Percentiles rank a stretch among this genome's conserved stretches.
Conservation (phyloP, 1,139 yeast genomes). For the Saccharomycopsis hybrid region DNA sequence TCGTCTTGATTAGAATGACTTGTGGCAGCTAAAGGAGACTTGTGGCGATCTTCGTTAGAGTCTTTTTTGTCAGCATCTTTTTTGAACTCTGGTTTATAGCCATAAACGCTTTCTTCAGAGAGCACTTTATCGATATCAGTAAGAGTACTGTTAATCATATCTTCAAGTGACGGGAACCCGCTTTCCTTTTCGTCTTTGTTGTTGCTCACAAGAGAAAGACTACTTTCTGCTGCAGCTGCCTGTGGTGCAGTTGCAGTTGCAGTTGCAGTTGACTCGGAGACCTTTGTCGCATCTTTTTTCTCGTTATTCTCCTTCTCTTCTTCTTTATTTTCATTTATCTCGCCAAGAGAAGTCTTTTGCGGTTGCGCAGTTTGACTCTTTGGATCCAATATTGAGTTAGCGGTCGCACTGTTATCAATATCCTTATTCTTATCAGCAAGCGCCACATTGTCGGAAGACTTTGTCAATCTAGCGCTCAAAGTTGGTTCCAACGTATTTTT, state of each 20-base stretch:
- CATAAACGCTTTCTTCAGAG: conserved; percentile 16
- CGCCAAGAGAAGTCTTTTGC: too few species aligned
- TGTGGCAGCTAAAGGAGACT: conserved; percentile 18
- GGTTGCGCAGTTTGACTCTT: not conserved
- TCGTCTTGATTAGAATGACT: not conserved
- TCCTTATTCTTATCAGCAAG: conserved; percentile 2
- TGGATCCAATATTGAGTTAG: conserved; percentile 7
- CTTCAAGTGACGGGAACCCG: conserved; percentile 18
- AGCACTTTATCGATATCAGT: conserved; percentile 10
- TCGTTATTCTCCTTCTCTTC: not conserved
- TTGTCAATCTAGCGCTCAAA: conserved; percentile 13
- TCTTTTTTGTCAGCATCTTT: conserved; percentile 1
- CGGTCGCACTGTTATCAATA: not conserved
- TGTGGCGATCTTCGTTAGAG: conserved; percentile 15
- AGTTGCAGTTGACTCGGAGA: not conserved
- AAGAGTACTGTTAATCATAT: conserved; percentile 19
- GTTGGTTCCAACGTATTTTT: conserved; percentile 17
- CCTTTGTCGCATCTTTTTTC: not conserved
- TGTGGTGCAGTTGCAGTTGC: too few species aligned
- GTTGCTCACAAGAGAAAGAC: not conserved
- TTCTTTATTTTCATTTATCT: too few species aligned
- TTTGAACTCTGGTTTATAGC: conserved; percentile 6
- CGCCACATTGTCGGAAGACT: not conserved
- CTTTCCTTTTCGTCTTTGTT: not conserved
- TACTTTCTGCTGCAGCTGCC: not conserved